These are phyloP conservation scores for Paralagenidium karlingii DNA, from an alignment of 352 stramenopile species.

Conservation along the genomic window DNA sequence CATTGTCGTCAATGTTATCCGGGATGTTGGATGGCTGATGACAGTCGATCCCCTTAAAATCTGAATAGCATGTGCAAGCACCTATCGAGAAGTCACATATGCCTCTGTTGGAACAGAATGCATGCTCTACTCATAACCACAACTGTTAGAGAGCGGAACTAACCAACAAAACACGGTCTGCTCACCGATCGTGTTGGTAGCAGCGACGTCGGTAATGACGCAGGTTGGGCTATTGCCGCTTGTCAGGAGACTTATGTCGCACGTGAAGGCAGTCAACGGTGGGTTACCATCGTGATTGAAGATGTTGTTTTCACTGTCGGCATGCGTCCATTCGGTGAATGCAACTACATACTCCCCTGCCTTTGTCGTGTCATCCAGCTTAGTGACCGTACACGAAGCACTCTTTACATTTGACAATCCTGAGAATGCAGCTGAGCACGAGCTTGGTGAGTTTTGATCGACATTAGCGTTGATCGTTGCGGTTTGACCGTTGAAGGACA, in stretches of 20 bases:
- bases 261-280: conserved; percentile 55
- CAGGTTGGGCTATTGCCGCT: conserved; percentile 37
- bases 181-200: conserved; percentile 39
- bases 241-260: conserved; percentile 41
- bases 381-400: conserved; percentile 21
- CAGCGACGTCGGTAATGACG: conserved; percentile 41
- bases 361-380: conserved; percentile 19
- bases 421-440: conserved; percentile 28
- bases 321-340: conserved; percentile 45
- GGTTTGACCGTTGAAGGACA: conserved; percentile 37
- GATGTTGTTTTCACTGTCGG: conserved; percentile 73
- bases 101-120: conserved; percentile 67
- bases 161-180: neutral
- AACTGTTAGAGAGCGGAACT: neutral
- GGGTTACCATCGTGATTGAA: conserved; percentile 70
- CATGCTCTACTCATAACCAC: conserved; percentile 52
- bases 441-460: conserved; percentile 12
- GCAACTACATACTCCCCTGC: conserved; percentile 47
- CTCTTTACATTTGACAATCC: conserved; percentile 22
- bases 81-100: conserved; percentile 61
- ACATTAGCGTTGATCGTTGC: conserved; percentile 23
- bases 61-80: conserved; percentile 53
- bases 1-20: conserved; percentile 53
- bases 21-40: conserved; percentile 49
- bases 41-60: conserved; percentile 65